Conservation (phyloP, 2,329 filamentous ascomycete genomes). For the Colletotrichum kahawae region DNA sequence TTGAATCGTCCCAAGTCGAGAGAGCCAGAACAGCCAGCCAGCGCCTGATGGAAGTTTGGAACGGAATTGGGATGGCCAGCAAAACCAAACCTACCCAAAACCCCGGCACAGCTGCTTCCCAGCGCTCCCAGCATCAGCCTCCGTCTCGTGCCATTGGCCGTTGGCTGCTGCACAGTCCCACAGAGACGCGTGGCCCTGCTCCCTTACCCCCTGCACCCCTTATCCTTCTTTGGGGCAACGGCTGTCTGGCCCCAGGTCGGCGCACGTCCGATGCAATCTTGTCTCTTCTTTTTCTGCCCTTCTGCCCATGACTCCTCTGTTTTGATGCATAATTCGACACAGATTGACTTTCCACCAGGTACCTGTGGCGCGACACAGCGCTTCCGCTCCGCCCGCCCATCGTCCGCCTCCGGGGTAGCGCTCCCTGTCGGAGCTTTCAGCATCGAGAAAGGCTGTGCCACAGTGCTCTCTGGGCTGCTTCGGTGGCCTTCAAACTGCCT, state of each 20-base stretch:
- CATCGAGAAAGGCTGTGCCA: neutral
- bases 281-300: neutral
- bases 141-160: neutral
- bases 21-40: neutral
- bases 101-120: neutral
- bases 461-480: neutral
- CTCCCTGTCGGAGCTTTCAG: neutral
- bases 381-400: slow-evolving; percentile 9
- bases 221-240: neutral
- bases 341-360: neutral
- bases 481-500: neutral
- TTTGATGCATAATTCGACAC: neutral
- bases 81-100: neutral
- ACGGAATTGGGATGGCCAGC: neutral
- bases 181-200: slow-evolving; percentile 17
- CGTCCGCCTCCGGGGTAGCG: neutral
- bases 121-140: neutral
- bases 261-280: neutral
- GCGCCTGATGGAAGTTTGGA: neutral
- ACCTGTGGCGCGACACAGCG: neutral
- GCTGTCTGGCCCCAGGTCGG: neutral
- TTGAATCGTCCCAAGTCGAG: neutral
- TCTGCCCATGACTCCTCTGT: neutral
- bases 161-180: neutral
- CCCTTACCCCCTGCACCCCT: neutral